These are phyloP conservation scores for Rusavskia elegans DNA, from an alignment of 495 filamentous ascomycete species.

Conservation along the genomic window DNA sequence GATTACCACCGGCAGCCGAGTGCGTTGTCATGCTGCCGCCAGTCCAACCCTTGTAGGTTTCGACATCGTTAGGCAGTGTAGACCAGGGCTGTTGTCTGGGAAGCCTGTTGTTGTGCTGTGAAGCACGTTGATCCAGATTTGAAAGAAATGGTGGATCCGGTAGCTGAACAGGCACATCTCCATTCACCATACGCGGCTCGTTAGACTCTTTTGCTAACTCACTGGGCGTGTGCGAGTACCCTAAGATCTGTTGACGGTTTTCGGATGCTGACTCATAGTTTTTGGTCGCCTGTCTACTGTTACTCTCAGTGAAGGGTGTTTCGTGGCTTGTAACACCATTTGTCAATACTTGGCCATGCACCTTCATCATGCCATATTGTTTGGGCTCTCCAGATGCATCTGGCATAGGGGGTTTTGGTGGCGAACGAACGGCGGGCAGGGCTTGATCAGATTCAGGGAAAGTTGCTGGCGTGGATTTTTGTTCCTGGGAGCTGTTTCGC, in stretches of 20 bases:
- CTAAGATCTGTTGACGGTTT: constrained; percentile 13
- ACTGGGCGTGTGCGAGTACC: constrained; percentile 6
- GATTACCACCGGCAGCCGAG: constrained; percentile 37
- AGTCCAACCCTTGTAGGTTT: constrained; percentile 16
- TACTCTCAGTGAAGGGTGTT: constrained; percentile 19
- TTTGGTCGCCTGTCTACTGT: constrained; percentile 13
- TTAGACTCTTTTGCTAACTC: constrained; percentile 12
- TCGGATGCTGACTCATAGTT: constrained; percentile 21
- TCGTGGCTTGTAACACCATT: constrained; percentile 23
- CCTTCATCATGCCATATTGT: constrained; percentile 45
- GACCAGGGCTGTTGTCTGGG: constrained; percentile 15
- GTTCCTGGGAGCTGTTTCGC: constrained; percentile 9
- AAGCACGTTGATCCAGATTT: neutral
- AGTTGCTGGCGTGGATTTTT: constrained; percentile 5
- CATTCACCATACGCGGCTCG: constrained; percentile 13
- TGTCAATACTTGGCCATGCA: constrained; percentile 36
- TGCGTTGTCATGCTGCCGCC: constrained; percentile 11
- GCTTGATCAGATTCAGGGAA: constrained; percentile 7
- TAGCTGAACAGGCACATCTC: constrained; percentile 7
- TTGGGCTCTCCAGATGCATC: constrained; percentile 35
- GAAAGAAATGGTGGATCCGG: neutral
- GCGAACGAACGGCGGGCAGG: constrained; percentile 21
- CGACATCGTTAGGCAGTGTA: constrained; percentile 8
- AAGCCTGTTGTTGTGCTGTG: neutral
- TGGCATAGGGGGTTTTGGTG: constrained; percentile 35